These are phyloP conservation scores for Chalaropsis ovoidea DNA, from an alignment of 2,329 filamentous ascomycete genomes.

Conservation along the genomic window DNA sequence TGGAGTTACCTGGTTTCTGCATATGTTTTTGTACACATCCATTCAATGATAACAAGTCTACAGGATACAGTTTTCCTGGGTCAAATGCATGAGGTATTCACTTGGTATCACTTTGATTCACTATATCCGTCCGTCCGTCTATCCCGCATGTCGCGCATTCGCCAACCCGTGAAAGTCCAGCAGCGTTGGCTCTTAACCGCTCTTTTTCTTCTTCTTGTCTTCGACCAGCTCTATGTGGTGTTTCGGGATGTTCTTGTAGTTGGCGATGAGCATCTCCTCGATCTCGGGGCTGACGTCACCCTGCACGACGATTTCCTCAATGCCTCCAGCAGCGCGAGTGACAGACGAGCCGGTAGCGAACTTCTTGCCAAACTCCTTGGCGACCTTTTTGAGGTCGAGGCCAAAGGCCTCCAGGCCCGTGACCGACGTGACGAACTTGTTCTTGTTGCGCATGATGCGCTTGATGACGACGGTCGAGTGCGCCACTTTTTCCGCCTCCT, in stretches of 20 bases:
- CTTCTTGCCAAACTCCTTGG: conserved; percentile 97
- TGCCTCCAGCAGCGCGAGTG: conserved; percentile 74
- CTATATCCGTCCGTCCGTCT: background rate
- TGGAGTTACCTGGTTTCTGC: background rate
- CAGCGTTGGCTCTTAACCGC: conserved; percentile 25
- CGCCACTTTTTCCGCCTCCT: conserved; percentile 72
- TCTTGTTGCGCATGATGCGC: conserved; percentile 95
- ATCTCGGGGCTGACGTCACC: conserved; percentile 94
- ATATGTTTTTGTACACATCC: conserved; percentile 1
- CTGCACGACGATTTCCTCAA: conserved; percentile 95
- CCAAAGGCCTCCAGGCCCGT: conserved; percentile 82
- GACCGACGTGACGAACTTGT: conserved; percentile 93
- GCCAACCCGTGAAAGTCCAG: no score
- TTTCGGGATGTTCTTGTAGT: conserved; percentile 82
- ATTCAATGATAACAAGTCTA: background rate
- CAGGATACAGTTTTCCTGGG: background rate
- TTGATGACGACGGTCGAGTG: conserved; percentile 81
- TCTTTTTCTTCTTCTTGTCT: conserved; percentile 78
- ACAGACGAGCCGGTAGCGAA: conserved; percentile 91
- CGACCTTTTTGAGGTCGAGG: conserved; percentile 81
- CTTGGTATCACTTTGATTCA: conserved; percentile 10
- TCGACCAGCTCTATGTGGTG: conserved; percentile 92
- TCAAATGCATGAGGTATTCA: background rate
- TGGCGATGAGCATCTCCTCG: conserved; percentile 78
- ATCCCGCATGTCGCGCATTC: background rate